phyloP scores from a whole-genome alignment of 352 stramenopile genomes.

The Achlya hypogyna region DNA sequence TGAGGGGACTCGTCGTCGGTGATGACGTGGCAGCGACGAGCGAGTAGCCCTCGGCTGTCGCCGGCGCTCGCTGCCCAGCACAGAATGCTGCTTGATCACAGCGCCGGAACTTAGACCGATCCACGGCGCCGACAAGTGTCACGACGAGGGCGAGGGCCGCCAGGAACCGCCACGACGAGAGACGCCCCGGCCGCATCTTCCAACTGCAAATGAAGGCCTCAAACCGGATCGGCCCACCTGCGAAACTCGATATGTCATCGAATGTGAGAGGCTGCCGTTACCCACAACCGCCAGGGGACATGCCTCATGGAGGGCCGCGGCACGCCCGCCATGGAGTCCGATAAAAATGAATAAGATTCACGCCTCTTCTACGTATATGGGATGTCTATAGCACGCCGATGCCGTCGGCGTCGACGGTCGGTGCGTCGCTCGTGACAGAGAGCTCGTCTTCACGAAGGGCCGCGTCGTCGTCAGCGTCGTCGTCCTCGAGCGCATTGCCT shows the following conservation, averaged over 20 bases:
- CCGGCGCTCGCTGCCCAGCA: conserved; percentile 41
- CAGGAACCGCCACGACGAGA: not conserved
- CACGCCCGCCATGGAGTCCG: too few species aligned
- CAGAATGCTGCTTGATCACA: conserved; percentile 98
- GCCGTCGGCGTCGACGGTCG: not conserved
- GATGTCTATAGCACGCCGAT: not conserved
- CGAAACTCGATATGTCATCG: not conserved
- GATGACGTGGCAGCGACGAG: conserved; percentile 9
- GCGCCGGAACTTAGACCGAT: conserved; percentile 97
- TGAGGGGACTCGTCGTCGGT: conserved; percentile 25
- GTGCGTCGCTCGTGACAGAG: not conserved
- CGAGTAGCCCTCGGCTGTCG: conserved; percentile 8
- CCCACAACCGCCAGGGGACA: too few species aligned
- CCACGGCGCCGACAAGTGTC: conserved; percentile 63
- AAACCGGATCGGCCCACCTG: not conserved
- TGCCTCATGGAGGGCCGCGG: too few species aligned
- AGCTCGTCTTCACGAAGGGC: conserved; percentile 8
- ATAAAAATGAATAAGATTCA: conserved; percentile 3
- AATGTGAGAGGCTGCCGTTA: not conserved
- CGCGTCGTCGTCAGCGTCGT: not conserved
- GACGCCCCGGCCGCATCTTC: not conserved
- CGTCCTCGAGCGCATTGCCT: conserved; percentile 21
- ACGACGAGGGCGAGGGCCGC: not conserved
- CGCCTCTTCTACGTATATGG: not conserved
- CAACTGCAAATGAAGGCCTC: not conserved